Evolutionary conservation across 2,329 filamentous ascomycete species (phyloP).

Genomic region (Triangularia setosa): DNA sequence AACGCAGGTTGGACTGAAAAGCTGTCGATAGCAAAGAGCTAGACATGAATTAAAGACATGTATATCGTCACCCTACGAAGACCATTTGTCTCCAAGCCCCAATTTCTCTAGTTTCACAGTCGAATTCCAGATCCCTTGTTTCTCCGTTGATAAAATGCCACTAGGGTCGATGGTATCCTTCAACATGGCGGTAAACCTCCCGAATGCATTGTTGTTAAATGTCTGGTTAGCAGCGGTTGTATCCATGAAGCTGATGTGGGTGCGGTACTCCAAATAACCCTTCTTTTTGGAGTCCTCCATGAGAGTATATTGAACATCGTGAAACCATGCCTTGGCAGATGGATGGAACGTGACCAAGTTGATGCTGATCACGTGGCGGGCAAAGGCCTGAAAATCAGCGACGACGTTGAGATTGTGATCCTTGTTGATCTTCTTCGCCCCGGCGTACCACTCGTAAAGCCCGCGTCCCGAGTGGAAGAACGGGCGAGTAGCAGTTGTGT

Average conservation of each 20-base stretch:
- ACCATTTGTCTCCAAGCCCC: neutral
- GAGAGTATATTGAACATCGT: neutral
- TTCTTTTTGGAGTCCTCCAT: neutral
- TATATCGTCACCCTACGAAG: neutral
- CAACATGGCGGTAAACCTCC: neutral
- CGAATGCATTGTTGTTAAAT: neutral
- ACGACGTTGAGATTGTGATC: conserved; percentile 13
- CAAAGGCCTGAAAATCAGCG: conserved; percentile 19
- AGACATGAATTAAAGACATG: neutral
- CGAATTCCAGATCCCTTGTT: neutral
- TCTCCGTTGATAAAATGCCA: neutral
- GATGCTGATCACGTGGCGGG: conserved; percentile 13
- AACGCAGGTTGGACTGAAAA: too few species aligned
- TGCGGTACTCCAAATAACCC: conserved; percentile 2
- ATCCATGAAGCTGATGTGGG: conserved; percentile 12
- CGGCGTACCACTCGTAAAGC: conserved; percentile 2
- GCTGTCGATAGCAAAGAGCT: too few species aligned
- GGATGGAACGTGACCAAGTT: conserved; percentile 8
- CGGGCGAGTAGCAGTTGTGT: conserved; percentile 9
- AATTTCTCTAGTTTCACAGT: neutral
- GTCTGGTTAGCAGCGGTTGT: neutral
- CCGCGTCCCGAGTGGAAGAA: conserved; percentile 1
- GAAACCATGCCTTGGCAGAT: neutral
- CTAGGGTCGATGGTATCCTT: conserved; percentile 3
- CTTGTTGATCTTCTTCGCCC: neutral